Evolutionary conservation across 2,329 filamentous ascomycete genomes (phyloP), one percentile per base, ranked within the genome.

Genomic region (Thelonectria discophora): DNA sequence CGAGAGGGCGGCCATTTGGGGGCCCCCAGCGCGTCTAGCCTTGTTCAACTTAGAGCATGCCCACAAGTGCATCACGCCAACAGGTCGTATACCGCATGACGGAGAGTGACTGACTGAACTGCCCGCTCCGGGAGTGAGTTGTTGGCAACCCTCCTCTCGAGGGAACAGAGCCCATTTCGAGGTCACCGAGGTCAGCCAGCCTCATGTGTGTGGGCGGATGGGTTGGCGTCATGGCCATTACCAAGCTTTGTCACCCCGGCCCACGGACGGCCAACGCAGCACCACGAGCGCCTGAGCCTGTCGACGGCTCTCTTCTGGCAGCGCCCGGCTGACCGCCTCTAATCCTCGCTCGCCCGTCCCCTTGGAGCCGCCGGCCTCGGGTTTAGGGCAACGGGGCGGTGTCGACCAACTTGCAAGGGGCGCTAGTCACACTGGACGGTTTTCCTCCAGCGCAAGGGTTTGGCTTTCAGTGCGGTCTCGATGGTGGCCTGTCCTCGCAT

Each of bases 321-420:
- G 43, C 27, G 54, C 61, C 51, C 62, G 56, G 69, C 69, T 71
- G 69, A 71, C 69, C 69, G 69, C 69, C 47, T 66, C 67, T 49
- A 67, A 54, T 58, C 60, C 58, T 64, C 54, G 60, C 55, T 63
- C 69, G 32, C 65, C 68, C 69, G 61, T 66, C 62, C 66, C 47
- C 63, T 67, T 68, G 67, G 58, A 59, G 48, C 64, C 64, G 63
- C 67, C 69, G 63, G 60, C 53, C 55, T 68, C 47, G 60, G 58
- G 64, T 59, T 66, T 72, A 70, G 66, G 53, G 58, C 49, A 55
- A 69, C 66, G 52, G 61, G 66, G 69, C 69, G 69, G 69, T 71
- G 69, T 72, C 68, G 62, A 66, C 59, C 55, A 62, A 63, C 66
- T 68, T 63, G 60, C 39, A 57, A 55, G 64, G 45, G 63, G 59